Evolutionary conservation across 2,329 filamentous ascomycete genomes (phyloP).

Genomic region (Zymoseptoria pseudotritici): DNA sequence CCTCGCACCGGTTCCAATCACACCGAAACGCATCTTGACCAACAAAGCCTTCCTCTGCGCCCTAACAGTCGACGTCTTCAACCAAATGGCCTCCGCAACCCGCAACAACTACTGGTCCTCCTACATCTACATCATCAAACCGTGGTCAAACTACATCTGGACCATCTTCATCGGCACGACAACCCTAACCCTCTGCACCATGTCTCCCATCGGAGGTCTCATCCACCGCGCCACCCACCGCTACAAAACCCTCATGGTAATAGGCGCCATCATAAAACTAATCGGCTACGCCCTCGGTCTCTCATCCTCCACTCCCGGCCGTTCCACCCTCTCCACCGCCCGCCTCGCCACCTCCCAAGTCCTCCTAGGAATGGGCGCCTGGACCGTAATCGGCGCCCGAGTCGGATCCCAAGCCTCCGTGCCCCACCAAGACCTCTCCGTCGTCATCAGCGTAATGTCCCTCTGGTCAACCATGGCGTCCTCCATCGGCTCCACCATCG

Average conservation of each 20-base stretch:
- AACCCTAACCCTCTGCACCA: slow-evolving; percentile 34
- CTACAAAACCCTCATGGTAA: slow-evolving; percentile 38
- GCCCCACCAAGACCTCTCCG: slow-evolving; percentile 37
- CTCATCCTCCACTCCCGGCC: slow-evolving; percentile 4
- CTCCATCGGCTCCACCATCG: slow-evolving; percentile 34
- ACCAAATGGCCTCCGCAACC: slow-evolving; percentile 14
- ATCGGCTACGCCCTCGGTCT: slow-evolving; percentile 34
- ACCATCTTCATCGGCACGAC: slow-evolving; percentile 36
- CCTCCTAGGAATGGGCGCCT: slow-evolving; percentile 32
- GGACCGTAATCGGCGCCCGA: slow-evolving; percentile 36
- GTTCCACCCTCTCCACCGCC: slow-evolving; percentile 31
- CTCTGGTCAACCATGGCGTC: slow-evolving; percentile 37
- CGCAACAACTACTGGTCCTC: slow-evolving; percentile 17
- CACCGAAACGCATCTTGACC: slow-evolving; percentile 18
- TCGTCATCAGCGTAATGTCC: slow-evolving; percentile 33
- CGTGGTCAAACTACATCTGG: slow-evolving; percentile 38
- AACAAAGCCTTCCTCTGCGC: slow-evolving; percentile 18
- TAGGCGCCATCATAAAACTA: slow-evolving; percentile 32
- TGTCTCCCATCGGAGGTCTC: slow-evolving; percentile 29
- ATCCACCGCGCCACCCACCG: slow-evolving; percentile 33
- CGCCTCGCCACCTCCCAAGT: slow-evolving; percentile 32
- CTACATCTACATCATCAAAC: slow-evolving; percentile 36
- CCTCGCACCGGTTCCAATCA: slow-evolving; percentile 16
- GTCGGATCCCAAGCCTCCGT: slow-evolving; percentile 38
- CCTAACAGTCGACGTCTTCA: slow-evolving; percentile 10